Percentiles rank a stretch among this genome's conserved stretches.
Evolutionary conservation across 306 rosid genomes (phyloP).

Genomic region (Citrullus colocynthis): DNA sequence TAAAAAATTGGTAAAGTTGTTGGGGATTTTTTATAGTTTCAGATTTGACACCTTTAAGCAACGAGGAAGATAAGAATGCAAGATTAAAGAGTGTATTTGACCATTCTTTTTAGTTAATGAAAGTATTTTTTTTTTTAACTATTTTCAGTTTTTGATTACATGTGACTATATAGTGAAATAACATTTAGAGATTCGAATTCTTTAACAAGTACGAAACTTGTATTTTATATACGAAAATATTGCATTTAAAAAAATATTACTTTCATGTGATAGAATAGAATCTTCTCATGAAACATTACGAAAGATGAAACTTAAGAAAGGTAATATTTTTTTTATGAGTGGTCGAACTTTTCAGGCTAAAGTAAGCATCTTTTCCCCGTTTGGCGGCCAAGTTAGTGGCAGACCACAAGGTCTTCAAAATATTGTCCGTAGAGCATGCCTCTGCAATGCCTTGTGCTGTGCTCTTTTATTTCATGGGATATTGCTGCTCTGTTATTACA

Average conservation of each 20-base stretch:
- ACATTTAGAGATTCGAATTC: not conserved
- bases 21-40: not conserved
- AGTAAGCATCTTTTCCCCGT: not conserved
- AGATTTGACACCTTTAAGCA: not conserved
- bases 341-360: conserved; percentile 3
- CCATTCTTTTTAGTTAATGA: not conserved
- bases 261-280: not conserved
- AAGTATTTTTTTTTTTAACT: not conserved
- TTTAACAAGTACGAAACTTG: not conserved
- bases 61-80: not conserved
- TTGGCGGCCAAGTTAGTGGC: not conserved
- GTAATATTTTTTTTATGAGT: not conserved
- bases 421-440: not conserved
- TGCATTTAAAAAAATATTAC: not conserved
- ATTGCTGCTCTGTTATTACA: not conserved
- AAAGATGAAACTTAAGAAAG: conserved; percentile 1
- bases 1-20: not conserved
- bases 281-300: not conserved
- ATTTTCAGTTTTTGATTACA: not conserved
- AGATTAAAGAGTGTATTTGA: not conserved
- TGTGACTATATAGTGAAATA: not conserved
- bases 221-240: not conserved
- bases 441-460: not conserved
- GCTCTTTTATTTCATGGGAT: not conserved
- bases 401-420: conserved; percentile 7